These are phyloP conservation scores for Fagopyrum esculentum DNA, from an alignment of 148 eudicot species.

Conservation along the genomic window DNA sequence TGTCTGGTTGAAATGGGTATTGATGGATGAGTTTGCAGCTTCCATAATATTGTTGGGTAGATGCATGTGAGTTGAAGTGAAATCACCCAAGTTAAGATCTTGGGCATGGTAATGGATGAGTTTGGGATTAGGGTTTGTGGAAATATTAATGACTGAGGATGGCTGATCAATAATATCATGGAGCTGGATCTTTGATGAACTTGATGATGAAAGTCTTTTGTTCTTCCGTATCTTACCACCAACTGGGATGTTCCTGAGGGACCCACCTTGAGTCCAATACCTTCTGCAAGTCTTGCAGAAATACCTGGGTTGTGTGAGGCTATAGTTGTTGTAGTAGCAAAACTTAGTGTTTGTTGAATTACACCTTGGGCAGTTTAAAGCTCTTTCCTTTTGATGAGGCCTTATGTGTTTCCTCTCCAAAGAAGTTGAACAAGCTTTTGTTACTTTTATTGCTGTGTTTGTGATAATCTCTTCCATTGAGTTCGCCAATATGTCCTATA, in stretches of 20 bases:
- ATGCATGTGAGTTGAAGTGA: slow-evolving; percentile 21
- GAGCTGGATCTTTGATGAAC: slow-evolving; percentile 18
- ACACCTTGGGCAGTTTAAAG: slow-evolving; percentile 36
- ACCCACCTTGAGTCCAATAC: slow-evolving; percentile 44
- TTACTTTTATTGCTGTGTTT: not conserved
- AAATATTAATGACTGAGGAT: not conserved
- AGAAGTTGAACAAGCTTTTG: not conserved
- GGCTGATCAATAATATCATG: slow-evolving; percentile 4
- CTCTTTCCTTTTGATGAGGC: slow-evolving; percentile 34
- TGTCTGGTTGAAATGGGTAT: not conserved
- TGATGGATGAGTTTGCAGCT: not conserved
- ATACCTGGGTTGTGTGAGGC: slow-evolving; percentile 37
- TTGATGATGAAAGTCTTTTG: slow-evolving; percentile 18
- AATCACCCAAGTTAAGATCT: slow-evolving; percentile 35
- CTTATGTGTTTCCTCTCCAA: slow-evolving; percentile 24
- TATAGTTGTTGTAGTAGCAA: slow-evolving; percentile 44
- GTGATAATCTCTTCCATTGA: slow-evolving; percentile 17
- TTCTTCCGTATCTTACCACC: slow-evolving; percentile 39
- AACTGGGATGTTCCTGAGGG: slow-evolving; percentile 32
- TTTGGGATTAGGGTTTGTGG: slow-evolving; percentile 26
- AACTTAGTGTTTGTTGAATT: slow-evolving; percentile 37
- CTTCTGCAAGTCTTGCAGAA: slow-evolving; percentile 40
- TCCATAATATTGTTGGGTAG: not conserved
- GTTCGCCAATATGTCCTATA: slow-evolving; percentile 20
- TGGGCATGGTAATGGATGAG: slow-evolving; percentile 19